phyloP scores from a whole-genome alignment of 192 early-diverging fungal genomes.

The Geranomyces variabilis region DNA sequence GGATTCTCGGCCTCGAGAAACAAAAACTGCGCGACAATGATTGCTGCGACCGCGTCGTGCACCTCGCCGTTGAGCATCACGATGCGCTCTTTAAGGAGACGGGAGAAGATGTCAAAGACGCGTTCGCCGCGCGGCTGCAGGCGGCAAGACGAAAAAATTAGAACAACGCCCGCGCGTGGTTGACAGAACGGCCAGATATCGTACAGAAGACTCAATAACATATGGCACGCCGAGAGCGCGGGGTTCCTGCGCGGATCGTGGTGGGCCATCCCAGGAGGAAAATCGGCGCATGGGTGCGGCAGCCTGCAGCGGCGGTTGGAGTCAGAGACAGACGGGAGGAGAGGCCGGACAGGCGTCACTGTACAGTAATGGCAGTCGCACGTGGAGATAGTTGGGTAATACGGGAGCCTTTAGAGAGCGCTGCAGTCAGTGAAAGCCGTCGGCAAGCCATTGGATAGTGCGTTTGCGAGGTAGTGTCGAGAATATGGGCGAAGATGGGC shows the following conservation, averaged over 20 bases:
- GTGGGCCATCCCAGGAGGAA: too few species aligned
- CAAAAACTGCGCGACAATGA: constrained; percentile 93
- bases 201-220: constrained; percentile 54
- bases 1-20: constrained; percentile 95
- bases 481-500: too few species aligned
- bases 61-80: constrained; percentile 92
- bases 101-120: constrained; percentile 97
- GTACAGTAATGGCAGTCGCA: too few species aligned
- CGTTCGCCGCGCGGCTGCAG: constrained; percentile 75
- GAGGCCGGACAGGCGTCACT: too few species aligned
- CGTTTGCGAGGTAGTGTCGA: too few species aligned
- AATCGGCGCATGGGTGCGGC: neutral
- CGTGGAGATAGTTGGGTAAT: too few species aligned
- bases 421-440: too few species aligned
- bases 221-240: constrained; percentile 51
- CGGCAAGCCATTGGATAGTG: too few species aligned
- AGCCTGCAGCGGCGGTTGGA: too few species aligned
- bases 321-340: too few species aligned
- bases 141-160: neutral
- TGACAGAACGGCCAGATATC: neutral
- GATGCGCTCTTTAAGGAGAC: constrained; percentile 94
- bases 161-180: neutral
- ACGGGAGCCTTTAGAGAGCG: too few species aligned
- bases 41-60: constrained; percentile 79
- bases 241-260: constrained; percentile 5